Percentiles rank a stretch among this genome's conserved stretches.
Evolutionary conservation across 2,329 filamentous ascomycete genomes (phyloP).

Genomic region (Diaporthe ampelina): DNA sequence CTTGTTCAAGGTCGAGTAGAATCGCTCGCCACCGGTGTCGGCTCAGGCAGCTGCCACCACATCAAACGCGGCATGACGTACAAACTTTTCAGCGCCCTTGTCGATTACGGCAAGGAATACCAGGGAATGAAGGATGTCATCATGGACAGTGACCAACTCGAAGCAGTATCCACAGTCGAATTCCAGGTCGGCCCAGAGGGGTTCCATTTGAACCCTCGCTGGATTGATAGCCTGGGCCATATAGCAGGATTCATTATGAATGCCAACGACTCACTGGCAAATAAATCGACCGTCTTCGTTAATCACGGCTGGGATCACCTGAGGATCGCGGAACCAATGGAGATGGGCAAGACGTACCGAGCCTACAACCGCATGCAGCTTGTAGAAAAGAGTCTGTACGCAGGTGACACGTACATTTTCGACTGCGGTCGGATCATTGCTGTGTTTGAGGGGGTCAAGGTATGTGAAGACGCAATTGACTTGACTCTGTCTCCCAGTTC

Average conservation of each 20-base stretch:
- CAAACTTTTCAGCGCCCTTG: constrained; percentile 20
- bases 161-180: constrained; percentile 7
- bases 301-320: constrained; percentile 31
- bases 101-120: constrained; percentile 10
- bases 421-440: background rate
- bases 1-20: constrained; percentile 20
- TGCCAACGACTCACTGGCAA: constrained; percentile 4
- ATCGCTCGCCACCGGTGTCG: background rate
- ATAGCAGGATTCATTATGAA: constrained; percentile 35
- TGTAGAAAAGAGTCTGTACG: background rate
- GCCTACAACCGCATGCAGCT: constrained; percentile 3
- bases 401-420: constrained; percentile 27
- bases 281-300: constrained; percentile 5
- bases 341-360: background rate
- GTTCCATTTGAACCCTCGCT: constrained; percentile 13
- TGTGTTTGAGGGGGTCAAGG: constrained; percentile 18
- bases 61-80: constrained; percentile 27
- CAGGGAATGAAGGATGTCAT: constrained; percentile 28
- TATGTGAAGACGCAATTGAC: background rate
- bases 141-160: constrained; percentile 9
- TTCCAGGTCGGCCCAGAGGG: background rate
- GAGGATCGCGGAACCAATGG: background rate
- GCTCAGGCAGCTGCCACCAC: background rate
- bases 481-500: background rate
- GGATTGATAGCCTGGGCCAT: constrained; percentile 22